Percentiles rank a stretch among this genome's conserved stretches.
Evolutionary conservation across 305 asterid species (phyloP).

Genomic region (Salvia sclarea): DNA sequence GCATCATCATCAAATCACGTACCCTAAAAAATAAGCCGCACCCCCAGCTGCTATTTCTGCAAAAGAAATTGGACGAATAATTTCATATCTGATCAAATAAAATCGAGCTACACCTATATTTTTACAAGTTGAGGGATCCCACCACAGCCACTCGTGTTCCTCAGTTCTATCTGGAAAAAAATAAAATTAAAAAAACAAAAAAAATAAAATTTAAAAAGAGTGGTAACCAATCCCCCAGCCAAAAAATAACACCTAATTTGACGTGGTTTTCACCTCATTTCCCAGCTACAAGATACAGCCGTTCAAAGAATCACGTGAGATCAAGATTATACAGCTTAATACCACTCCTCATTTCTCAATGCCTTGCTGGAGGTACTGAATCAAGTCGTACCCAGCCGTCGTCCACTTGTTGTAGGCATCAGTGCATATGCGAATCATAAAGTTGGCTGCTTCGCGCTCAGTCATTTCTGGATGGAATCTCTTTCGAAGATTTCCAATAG

Average conservation of each 20-base stretch:
- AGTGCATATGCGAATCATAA: slow-evolving; percentile 79
- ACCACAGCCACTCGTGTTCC: slow-evolving; percentile 15
- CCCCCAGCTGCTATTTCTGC: not conserved
- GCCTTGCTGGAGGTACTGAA: slow-evolving; percentile 96
- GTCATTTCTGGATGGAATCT: slow-evolving; percentile 97
- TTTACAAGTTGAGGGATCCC: slow-evolving; percentile 36
- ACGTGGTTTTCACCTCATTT: slow-evolving; percentile 1
- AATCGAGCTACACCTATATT: slow-evolving; percentile 32
- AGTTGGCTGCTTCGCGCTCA: slow-evolving; percentile 97
- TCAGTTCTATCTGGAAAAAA: slow-evolving; percentile 14
- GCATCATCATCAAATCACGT: no score
- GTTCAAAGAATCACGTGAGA: slow-evolving; percentile 22
- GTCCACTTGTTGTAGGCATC: slow-evolving; percentile 98
- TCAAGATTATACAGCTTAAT: slow-evolving; percentile 30
- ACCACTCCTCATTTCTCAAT: slow-evolving; percentile 68
- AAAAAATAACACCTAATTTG: slow-evolving; percentile 19
- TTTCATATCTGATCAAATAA: slow-evolving; percentile 17
- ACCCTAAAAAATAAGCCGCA: not conserved
- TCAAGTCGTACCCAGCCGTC: slow-evolving; percentile 93
- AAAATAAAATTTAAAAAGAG: slow-evolving; percentile 1
- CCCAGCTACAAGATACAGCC: slow-evolving; percentile 29
- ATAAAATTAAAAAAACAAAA: not conserved
- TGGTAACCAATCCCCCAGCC: slow-evolving; percentile 15
- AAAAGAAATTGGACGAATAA: not conserved
- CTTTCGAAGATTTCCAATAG: slow-evolving; percentile 95